phyloP scores from a whole-genome alignment of 225 moss, liverwort and hornwort species.

The Rhytidiadelphus loreus region DNA sequence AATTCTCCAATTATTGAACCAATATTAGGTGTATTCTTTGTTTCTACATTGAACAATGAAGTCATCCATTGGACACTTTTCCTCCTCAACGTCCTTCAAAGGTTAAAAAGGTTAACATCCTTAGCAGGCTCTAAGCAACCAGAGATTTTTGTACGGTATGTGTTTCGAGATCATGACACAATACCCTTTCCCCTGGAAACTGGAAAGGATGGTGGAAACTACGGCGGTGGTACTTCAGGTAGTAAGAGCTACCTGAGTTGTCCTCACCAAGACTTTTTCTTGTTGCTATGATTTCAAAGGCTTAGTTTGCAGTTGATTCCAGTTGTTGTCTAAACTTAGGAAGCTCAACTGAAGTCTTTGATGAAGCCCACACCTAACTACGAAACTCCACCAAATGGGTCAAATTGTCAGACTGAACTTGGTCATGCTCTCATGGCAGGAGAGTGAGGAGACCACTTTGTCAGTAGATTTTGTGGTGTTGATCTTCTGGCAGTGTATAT shows the following conservation, averaged over 20 bases:
- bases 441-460: background rate
- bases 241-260: background rate
- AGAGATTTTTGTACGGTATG: background rate
- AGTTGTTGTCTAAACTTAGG: background rate
- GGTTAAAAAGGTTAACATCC: background rate
- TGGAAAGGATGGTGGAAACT: background rate
- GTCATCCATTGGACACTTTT: background rate
- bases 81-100: background rate
- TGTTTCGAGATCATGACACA: background rate
- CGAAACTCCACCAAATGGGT: background rate
- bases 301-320: background rate
- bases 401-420: background rate
- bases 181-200: background rate
- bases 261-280: background rate
- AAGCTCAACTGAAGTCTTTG: background rate
- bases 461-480: background rate
- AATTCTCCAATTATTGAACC: too few species aligned
- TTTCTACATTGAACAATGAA: background rate
- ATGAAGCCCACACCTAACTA: background rate
- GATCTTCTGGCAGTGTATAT: background rate
- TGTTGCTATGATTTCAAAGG: background rate
- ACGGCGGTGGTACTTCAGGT: background rate
- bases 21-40: background rate
- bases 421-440: conserved; percentile 14
- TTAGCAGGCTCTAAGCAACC: background rate